These are phyloP conservation scores for Zygosaccharomyces pseudorouxii DNA, from an alignment of 805 yeast genomes.

Conservation along the genomic window DNA sequence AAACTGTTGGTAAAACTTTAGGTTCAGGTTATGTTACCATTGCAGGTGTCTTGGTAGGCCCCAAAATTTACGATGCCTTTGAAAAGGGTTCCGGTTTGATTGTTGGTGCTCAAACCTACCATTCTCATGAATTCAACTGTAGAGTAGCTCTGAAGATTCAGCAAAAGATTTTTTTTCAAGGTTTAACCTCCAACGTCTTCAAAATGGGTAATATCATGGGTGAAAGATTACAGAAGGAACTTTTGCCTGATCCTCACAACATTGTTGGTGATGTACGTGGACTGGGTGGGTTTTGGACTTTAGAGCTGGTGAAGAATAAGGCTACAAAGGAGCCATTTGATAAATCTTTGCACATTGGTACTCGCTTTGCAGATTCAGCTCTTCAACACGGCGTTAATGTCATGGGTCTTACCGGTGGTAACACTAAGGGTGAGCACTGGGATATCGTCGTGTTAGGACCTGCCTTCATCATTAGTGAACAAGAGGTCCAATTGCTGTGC, in stretches of 20 bases:
- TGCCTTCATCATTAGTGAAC: conserved; percentile 40
- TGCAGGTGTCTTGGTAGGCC: conserved; percentile 43
- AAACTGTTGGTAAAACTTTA: conserved; percentile 46
- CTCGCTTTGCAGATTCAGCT: conserved; percentile 33
- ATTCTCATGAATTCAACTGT: conserved; percentile 45
- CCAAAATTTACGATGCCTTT: conserved; percentile 38
- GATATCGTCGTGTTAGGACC: conserved; percentile 49
- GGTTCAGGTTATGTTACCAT: conserved; percentile 48
- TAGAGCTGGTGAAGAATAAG: conserved; percentile 53
- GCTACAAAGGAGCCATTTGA: conserved; percentile 47
- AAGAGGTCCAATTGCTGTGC: conserved; percentile 41
- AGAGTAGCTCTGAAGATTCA: conserved; percentile 45
- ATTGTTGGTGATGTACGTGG: conserved; percentile 60
- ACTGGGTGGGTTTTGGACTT: conserved; percentile 54
- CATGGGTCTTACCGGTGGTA: conserved; percentile 46
- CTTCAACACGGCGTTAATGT: conserved; percentile 45
- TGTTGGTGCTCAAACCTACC: conserved; percentile 49
- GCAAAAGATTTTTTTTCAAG: conserved; percentile 36
- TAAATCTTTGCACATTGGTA: conserved; percentile 36
- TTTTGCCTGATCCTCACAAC: conserved; percentile 33
- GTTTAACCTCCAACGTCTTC: conserved; percentile 41
- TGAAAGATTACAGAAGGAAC: conserved; percentile 34
- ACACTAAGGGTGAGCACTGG: conserved; percentile 31
- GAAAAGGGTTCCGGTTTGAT: conserved; percentile 40
- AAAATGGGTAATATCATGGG: conserved; percentile 43